Percentiles rank a stretch among this genome's conserved stretches.
Evolutionary conservation across 768 basidiomycete genomes (phyloP).

Genomic region (Butyriboletus loyo): DNA sequence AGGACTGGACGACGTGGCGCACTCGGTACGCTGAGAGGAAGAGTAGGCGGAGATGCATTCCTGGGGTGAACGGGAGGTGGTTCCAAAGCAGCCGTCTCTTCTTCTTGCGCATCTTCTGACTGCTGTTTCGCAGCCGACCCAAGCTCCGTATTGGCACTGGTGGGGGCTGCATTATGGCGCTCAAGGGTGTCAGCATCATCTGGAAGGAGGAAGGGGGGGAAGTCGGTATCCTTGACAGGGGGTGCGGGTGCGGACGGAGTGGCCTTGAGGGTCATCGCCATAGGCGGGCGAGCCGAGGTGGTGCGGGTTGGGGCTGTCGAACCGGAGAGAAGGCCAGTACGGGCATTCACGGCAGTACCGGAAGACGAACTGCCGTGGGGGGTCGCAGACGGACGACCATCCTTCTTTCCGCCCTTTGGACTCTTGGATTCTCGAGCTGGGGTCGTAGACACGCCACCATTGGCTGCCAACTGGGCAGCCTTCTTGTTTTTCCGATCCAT

Average conservation of each 20-base stretch:
- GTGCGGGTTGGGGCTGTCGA: conserved; percentile 67
- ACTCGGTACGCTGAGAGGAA: conserved; percentile 49
- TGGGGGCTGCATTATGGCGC: background rate
- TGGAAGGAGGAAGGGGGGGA: conserved; percentile 63
- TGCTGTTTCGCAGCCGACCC: background rate
- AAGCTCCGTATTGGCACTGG: conserved; percentile 4
- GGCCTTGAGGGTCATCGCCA: conserved; percentile 67
- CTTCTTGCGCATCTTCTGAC: conserved; percentile 12
- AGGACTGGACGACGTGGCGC: conserved; percentile 47
- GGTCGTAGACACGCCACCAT: conserved; percentile 37
- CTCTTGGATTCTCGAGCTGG: conserved; percentile 30
- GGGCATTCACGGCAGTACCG: conserved; percentile 6
- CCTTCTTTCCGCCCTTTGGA: conserved; percentile 38
- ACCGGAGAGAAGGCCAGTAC: conserved; percentile 40
- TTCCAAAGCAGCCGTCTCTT: conserved; percentile 1
- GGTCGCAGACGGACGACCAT: conserved; percentile 26
- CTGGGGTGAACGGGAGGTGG: conserved; percentile 18
- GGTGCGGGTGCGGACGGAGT: conserved; percentile 79
- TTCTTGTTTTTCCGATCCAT: conserved; percentile 99
- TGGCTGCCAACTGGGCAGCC: conserved; percentile 69
- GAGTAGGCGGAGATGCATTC: conserved; percentile 43
- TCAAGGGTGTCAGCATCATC: conserved; percentile 47
- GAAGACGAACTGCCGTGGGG: conserved; percentile 12
- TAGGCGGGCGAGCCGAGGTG: conserved; percentile 51
- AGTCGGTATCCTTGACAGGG: conserved; percentile 71